These are phyloP conservation scores for Aphanoascus verrucosus DNA, from an alignment of 2,329 filamentous ascomycete genomes.

Conservation along the genomic window DNA sequence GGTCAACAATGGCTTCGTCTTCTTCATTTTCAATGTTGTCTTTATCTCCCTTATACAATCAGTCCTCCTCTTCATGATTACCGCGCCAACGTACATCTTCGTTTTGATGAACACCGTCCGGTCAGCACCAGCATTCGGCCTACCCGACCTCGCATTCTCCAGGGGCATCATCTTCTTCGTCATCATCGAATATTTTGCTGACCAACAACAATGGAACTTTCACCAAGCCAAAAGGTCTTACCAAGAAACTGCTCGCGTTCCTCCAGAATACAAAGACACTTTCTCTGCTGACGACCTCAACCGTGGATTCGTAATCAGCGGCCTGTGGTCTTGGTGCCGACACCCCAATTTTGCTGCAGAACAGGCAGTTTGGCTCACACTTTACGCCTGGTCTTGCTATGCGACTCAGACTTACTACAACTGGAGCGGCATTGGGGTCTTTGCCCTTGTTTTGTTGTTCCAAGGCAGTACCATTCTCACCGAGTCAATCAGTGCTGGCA, in stretches of 20 bases:
- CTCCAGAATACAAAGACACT: constrained; percentile 38
- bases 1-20: constrained; percentile 59
- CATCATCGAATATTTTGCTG: constrained; percentile 65
- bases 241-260: constrained; percentile 59
- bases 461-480: constrained; percentile 83
- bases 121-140: constrained; percentile 41
- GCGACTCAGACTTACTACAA: constrained; percentile 60
- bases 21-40: constrained; percentile 76
- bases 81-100: constrained; percentile 67
- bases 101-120: constrained; percentile 60
- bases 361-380: constrained; percentile 74
- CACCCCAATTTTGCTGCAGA: constrained; percentile 95
- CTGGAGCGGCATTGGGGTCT: constrained; percentile 64
- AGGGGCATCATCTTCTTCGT: constrained; percentile 47
- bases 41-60: constrained; percentile 84
- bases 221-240: constrained; percentile 73
- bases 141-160: constrained; percentile 50
- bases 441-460: constrained; percentile 67
- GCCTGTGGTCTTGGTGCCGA: constrained; percentile 76
- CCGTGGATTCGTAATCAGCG: constrained; percentile 74
- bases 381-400: constrained; percentile 83
- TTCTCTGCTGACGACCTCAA: constrained; percentile 68
- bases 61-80: constrained; percentile 66
- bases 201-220: constrained; percentile 88
- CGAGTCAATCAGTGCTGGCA: constrained; percentile 64